A percentile compares a stretch with the other conserved stretches of the same genome.
phyloP scores from a whole-genome alignment of 2,329 filamentous ascomycete genomes.

The Rhytidhysteron rufulum region DNA sequence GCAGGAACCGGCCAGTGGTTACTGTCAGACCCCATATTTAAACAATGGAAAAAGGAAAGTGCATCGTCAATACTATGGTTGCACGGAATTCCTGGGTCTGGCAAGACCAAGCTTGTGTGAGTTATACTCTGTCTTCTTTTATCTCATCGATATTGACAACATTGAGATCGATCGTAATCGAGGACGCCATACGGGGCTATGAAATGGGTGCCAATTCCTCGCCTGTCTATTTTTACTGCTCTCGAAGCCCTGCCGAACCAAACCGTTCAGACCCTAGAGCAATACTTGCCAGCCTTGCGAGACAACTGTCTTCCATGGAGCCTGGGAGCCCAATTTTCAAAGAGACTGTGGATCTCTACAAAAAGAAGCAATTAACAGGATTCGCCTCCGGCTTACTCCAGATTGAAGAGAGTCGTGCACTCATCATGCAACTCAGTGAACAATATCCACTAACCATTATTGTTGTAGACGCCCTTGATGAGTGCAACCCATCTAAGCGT shows the following conservation, averaged over 20 bases:
- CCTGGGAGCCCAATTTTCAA: slow-evolving; percentile 9
- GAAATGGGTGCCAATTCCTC: neutral
- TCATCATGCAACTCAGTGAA: neutral
- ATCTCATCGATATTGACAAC: too few relatives aligned
- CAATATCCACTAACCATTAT: neutral
- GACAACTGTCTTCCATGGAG: slow-evolving; percentile 10
- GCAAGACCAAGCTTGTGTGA: slow-evolving; percentile 29
- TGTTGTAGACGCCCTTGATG: slow-evolving; percentile 1
- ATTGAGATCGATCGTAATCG: neutral
- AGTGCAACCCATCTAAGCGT: slow-evolving; percentile 1
- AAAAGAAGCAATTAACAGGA: slow-evolving; percentile 9
- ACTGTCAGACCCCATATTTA: slow-evolving; percentile 12
- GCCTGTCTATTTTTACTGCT: slow-evolving; percentile 1
- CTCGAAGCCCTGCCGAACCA: slow-evolving; percentile 1
- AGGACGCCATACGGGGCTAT: neutral
- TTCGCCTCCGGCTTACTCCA: slow-evolving; percentile 12
- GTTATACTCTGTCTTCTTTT: too few relatives aligned
- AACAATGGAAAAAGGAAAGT: slow-evolving; percentile 16
- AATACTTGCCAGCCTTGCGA: slow-evolving; percentile 16
- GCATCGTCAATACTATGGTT: slow-evolving; percentile 25
- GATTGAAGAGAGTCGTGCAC: neutral
- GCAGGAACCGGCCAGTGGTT: slow-evolving; percentile 8
- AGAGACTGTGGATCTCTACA: slow-evolving; percentile 9
- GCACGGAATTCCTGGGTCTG: slow-evolving; percentile 24
- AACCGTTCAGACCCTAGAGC: slow-evolving; percentile 4